phyloP scores from a whole-genome alignment of 2,329 filamentous ascomycete species.

The Fonsecaea multimorphosa region DNA sequence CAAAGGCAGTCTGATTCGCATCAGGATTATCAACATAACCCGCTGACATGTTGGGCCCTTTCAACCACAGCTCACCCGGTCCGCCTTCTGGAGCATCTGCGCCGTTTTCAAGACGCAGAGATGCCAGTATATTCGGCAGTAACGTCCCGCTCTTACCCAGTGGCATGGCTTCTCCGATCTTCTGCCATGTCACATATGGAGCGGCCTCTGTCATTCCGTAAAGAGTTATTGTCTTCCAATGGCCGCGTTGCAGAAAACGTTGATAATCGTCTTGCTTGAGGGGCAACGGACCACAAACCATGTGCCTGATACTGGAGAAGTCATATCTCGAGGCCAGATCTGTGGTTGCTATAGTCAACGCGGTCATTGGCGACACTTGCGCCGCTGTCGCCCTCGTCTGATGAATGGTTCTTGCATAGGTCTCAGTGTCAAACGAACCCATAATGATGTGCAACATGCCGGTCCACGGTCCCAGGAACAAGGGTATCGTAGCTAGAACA shows the following conservation, averaged over 20 bases:
- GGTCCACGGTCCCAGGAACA: slow-evolving; percentile 70
- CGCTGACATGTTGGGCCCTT: slow-evolving; percentile 64
- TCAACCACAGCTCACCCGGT: slow-evolving; percentile 70
- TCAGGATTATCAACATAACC: slow-evolving; percentile 60
- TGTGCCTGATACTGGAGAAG: slow-evolving; percentile 83
- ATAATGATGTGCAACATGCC: slow-evolving; percentile 74
- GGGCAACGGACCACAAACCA: slow-evolving; percentile 80
- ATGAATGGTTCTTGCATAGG: slow-evolving; percentile 77
- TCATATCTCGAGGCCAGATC: slow-evolving; percentile 77
- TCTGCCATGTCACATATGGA: slow-evolving; percentile 77
- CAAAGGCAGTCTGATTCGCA: slow-evolving; percentile 56
- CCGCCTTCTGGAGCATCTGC: slow-evolving; percentile 66
- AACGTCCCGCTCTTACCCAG: slow-evolving; percentile 80
- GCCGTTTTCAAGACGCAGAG: slow-evolving; percentile 55
- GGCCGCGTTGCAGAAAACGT: slow-evolving; percentile 90
- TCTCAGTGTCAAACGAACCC: slow-evolving; percentile 79
- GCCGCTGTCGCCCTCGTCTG: slow-evolving; percentile 74
- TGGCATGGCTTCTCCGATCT: slow-evolving; percentile 70
- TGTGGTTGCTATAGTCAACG: slow-evolving; percentile 81
- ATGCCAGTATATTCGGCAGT: slow-evolving; percentile 78
- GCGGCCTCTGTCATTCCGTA: slow-evolving; percentile 89
- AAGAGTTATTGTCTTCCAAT: slow-evolving; percentile 57
- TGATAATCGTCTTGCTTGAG: slow-evolving; percentile 67
- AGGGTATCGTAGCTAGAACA: slow-evolving; percentile 64
- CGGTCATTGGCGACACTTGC: slow-evolving; percentile 82